A percentile compares a stretch with the other conserved stretches of the same genome.
Conservation (phyloP, 768 basidiomycete genomes). For the Leccinum sublutescens region DNA sequence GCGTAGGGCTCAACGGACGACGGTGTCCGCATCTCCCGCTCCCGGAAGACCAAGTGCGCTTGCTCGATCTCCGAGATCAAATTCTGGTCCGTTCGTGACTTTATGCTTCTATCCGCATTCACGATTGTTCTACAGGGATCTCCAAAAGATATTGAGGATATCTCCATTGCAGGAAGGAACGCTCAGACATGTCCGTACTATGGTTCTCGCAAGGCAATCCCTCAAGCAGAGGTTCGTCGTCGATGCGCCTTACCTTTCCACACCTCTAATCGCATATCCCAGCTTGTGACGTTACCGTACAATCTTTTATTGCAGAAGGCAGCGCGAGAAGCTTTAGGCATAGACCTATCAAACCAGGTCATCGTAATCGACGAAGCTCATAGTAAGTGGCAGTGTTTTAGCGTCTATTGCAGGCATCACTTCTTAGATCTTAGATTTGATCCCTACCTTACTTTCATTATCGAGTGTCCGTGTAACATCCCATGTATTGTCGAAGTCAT, state of each 20-base stretch:
- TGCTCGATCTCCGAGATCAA: slow-evolving; percentile 86
- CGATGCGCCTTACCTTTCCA: neutral
- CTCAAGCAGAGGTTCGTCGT: slow-evolving; percentile 76
- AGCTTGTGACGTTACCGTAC: slow-evolving; percentile 94
- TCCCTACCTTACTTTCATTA: slow-evolving; percentile 84
- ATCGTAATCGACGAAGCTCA: slow-evolving; percentile 97
- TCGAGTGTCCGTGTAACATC: slow-evolving; percentile 70
- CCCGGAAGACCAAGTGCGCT: slow-evolving; percentile 59
- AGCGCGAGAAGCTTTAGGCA: slow-evolving; percentile 84
- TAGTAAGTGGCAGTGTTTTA: slow-evolving; percentile 53
- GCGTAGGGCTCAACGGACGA: slow-evolving; percentile 57
- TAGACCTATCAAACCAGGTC: slow-evolving; percentile 80
- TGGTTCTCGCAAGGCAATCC: slow-evolving; percentile 81
- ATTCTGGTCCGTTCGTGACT: slow-evolving; percentile 53
- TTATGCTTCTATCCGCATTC: neutral
- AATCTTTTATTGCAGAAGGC: slow-evolving; percentile 83
- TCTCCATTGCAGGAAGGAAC: slow-evolving; percentile 68
- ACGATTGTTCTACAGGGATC: slow-evolving; percentile 53
- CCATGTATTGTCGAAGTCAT: slow-evolving; percentile 54
- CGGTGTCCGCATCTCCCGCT: slow-evolving; percentile 78
- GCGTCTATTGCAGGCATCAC: slow-evolving; percentile 2
- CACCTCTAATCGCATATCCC: neutral
- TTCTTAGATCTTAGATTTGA: slow-evolving; percentile 75
- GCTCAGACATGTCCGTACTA: slow-evolving; percentile 89
- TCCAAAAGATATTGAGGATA: slow-evolving; percentile 93